Evolutionary conservation across 495 filamentous ascomycete species (phyloP), one percentile per base, ranked within the genome.

Genomic region (Lentithecium fluviatile): DNA sequence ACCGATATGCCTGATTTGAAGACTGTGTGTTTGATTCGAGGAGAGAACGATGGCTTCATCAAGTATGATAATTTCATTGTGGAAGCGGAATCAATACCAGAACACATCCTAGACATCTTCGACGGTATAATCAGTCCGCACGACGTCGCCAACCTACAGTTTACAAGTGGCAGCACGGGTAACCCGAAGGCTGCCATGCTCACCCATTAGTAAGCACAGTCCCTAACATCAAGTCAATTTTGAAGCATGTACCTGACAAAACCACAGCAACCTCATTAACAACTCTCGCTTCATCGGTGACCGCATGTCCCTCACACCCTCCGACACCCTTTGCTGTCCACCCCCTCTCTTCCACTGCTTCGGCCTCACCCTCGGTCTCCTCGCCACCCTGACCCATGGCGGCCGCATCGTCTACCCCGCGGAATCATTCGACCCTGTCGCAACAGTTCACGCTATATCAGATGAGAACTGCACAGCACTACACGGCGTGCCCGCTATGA

Each of bases 281-380:
- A 89, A 89, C 68, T 80, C 84, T 15, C 80, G 80, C 36, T 85
- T 87, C 68, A 85, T 89, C 54, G 86, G 84, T 45, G 80, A 87
- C 62, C 82, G 86, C 62, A 85, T 89, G 83, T 73, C 76, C 10
- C 75, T 89, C 1, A 82, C 80, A 3, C 78, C 83, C 0, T 74
- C 77, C 53, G 85, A 88, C 69, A 75, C 81, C 32, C 77, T 89
- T 48, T 87, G 85, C 75, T 88, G 85, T 67, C 85, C 86, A 1
- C 85, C 85, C 1, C 86, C 85, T 0, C 75, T 88, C 0, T 89
- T 88, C 73, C 86, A 88, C 73, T 88, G 86, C 76, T 89, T 89
- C 68, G 85, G 85, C 13, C 79, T 89, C 24, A 85, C 88, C 21
- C 78, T 89, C 17, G 86, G 86, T 7, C 79, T 89, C 64, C 77